phyloP scores from a whole-genome alignment of 192 early-diverging fungal species.

The Podila epigama region DNA sequence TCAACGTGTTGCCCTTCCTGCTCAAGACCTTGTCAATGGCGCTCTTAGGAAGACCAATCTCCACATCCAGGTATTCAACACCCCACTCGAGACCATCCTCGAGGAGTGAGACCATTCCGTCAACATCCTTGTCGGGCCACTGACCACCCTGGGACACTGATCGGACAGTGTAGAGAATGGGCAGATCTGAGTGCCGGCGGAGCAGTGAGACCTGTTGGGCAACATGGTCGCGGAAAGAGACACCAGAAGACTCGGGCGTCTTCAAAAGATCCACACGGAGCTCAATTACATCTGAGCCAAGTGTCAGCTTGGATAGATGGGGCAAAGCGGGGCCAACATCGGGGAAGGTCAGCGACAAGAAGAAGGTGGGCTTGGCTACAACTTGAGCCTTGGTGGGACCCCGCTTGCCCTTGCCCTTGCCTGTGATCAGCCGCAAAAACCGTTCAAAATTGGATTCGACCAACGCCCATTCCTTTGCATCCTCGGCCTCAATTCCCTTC shows the following conservation, averaged over 20 bases:
- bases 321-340: slow-evolving; percentile 63
- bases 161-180: slow-evolving; percentile 94
- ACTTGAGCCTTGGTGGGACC: slow-evolving; percentile 23
- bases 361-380: slow-evolving; percentile 67
- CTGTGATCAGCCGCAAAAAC: slow-evolving; percentile 73
- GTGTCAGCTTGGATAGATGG: slow-evolving; percentile 66
- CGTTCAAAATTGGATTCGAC: slow-evolving; percentile 80
- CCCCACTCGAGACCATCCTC: slow-evolving; percentile 81
- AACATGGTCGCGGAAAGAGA: slow-evolving; percentile 68
- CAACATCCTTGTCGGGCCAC: slow-evolving; percentile 71
- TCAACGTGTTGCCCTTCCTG: slow-evolving; percentile 63
- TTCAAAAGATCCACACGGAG: slow-evolving; percentile 89
- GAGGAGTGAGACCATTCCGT: slow-evolving; percentile 73
- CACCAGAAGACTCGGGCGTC: slow-evolving; percentile 26
- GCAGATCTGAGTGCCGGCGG: slow-evolving; percentile 72
- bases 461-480: slow-evolving; percentile 67
- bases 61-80: slow-evolving; percentile 94
- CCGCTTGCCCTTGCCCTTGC: slow-evolving; percentile 34
- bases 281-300: slow-evolving; percentile 91
- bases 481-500: slow-evolving; percentile 51
- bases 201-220: slow-evolving; percentile 82
- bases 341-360: slow-evolving; percentile 86
- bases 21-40: slow-evolving; percentile 60
- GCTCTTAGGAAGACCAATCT: slow-evolving; percentile 59
- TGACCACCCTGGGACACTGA: slow-evolving; percentile 87